phyloP scores from a whole-genome alignment of 192 early-diverging fungal genomes.

The Phlyctochytrium arcticum region DNA sequence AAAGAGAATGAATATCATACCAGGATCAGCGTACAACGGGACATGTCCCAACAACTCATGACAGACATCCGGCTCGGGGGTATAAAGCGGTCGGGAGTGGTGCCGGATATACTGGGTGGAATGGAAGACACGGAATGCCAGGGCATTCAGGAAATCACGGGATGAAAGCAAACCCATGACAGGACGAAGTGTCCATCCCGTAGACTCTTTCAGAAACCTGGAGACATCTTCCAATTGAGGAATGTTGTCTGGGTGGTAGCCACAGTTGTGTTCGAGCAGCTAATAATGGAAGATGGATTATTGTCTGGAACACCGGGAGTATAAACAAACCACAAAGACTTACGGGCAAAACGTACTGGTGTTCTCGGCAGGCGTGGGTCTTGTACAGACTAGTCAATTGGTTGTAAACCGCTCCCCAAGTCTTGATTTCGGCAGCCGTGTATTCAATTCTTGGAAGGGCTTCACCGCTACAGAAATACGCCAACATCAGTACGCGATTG shows the following conservation, averaged over 20 bases:
- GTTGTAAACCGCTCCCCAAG: slow-evolving; percentile 76
- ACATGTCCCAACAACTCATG: slow-evolving; percentile 95
- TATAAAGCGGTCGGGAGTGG: slow-evolving; percentile 84
- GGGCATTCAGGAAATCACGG: slow-evolving; percentile 91
- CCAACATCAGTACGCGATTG: background rate
- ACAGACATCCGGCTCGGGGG: slow-evolving; percentile 91
- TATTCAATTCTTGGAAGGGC: slow-evolving; percentile 79
- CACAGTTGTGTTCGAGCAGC: slow-evolving; percentile 86
- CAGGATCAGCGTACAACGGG: slow-evolving; percentile 53
- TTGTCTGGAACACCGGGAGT: background rate
- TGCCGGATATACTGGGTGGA: slow-evolving; percentile 98
- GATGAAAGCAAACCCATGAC: slow-evolving; percentile 87
- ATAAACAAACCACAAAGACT: background rate
- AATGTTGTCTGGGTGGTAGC: slow-evolving; percentile 76
- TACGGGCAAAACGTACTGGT: slow-evolving; percentile 79
- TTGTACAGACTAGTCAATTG: slow-evolving; percentile 72
- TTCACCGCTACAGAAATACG: slow-evolving; percentile 58
- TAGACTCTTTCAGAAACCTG: slow-evolving; percentile 87
- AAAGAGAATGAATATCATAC: slow-evolving; percentile 37
- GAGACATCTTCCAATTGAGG: slow-evolving; percentile 90
- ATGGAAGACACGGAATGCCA: slow-evolving; percentile 97
- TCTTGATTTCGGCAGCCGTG: slow-evolving; percentile 69
- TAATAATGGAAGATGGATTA: background rate
- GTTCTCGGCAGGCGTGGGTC: slow-evolving; percentile 88
- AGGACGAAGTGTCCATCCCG: slow-evolving; percentile 91